Base-by-base conservation (phyloP, 352 stramenopile species). In the Phytophthora melonis region DNA sequence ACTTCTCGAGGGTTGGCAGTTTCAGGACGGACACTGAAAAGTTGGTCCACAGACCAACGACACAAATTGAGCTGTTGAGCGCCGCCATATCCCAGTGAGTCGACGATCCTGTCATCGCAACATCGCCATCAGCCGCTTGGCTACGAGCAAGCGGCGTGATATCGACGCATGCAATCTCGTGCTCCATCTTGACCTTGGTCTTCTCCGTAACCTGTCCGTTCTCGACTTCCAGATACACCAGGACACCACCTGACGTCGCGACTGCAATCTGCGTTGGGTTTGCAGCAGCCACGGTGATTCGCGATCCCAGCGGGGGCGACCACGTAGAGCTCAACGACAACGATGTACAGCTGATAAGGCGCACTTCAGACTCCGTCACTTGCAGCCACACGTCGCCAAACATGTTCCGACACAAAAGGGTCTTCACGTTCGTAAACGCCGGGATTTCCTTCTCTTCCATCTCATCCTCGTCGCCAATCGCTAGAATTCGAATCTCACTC, bases 151-250 rank as follows among this genome's bases (percentile, higher is more conserved):
- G 76, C 14, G 93, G 90, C 7, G 84, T 93, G 23, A 98, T 84
- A 79, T 97, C 88, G 19, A 99, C 82, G 65, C 97, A 99, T 62
- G 95, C 96, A 49, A 99, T 96, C 78, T 99, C 97, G 50, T 97
- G 84, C 58, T 98, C 88, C 79, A 99, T 89, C 34, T 84, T 88
- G 18, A 79, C 78, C 50, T 91, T 78, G 0, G 79, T 83, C 60
- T 86, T 86, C 58, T 93, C 82, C 3, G 89, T 77, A 5, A 98
- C 58, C 23, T 78, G 64, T 0, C 75, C 74, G 16, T 76, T 73
- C 30, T 96, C 79, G 43, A 94, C 75, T 59, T 98, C 81, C 9
- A 99, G 79, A 79, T 99, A 98, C 18, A 93, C 86, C 3, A 98
- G 74, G 19, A 95, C 75, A 36, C 97, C 97, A 43, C 95, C 96